Base-by-base conservation (phyloP, 2,329 filamentous ascomycete genomes). In the Pseudocercospora vitis region DNA sequence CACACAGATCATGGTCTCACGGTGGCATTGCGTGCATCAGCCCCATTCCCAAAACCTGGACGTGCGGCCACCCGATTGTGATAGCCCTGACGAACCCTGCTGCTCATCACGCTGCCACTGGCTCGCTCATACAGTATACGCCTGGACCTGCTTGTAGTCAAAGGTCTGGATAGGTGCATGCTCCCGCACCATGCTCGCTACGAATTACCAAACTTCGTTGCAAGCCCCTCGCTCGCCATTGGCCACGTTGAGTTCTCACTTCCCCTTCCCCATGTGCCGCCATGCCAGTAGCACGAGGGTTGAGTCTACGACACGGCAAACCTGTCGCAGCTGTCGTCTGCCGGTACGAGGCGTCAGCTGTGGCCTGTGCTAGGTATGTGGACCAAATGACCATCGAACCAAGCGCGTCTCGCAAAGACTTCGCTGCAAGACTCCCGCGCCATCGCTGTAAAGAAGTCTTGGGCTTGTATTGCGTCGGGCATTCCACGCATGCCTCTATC, bases 1-100 rank as follows among this genome's bases (percentile, higher is more conserved):
- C 37, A 26, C 37, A 42, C 37, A 14, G 21, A 42, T 42, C 37
- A n/a, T 42, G 19, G 7, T 21, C 37, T 42, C 37, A 26, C 3
- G 21, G 18, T 42, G 37, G 37, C 32, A 23, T 40, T 19, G 35
- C 35, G 35, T 42, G 37, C 21, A 42, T 42, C 18, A 42, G 37
- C 37, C 21, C 12, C 37, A 18, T 42, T 23, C 37, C 37, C 37
- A n/a, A 26, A 42, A 26, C 37, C 37, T 42, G 37, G 37, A 42
- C 21, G 21, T 18, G 23, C 37, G 21, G 37, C 42, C 29, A 14
- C 42, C 8, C 18, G 14, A 18, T 11, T 45, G 42, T 45, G 42
- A 19, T 31, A 18, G 14, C n/a, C 16, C 24, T 28, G 7, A 11
- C 42, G 11, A 29, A 19, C 42, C 42, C 42, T 45, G 42, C 14